These are phyloP conservation scores for Trichocladium uniseriatum DNA, from an alignment of 495 filamentous ascomycete species.

Conservation along the genomic window DNA sequence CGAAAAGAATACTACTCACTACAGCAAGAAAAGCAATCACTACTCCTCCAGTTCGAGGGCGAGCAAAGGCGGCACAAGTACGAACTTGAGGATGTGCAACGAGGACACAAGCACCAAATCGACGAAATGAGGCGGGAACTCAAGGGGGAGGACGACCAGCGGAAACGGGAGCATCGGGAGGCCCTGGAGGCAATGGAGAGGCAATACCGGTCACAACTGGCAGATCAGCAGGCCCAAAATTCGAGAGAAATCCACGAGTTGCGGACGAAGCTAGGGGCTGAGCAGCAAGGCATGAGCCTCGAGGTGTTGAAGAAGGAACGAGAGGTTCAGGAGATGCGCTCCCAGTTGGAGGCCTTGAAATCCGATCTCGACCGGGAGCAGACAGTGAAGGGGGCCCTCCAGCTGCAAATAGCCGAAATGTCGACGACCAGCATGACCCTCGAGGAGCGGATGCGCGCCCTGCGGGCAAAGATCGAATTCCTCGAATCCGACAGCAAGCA, in stretches of 20 bases:
- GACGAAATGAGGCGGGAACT: conserved; percentile 34
- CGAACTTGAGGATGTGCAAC: conserved; percentile 32
- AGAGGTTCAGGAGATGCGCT: conserved; percentile 46
- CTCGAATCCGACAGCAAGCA: conserved; percentile 81
- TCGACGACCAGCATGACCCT: conserved; percentile 54
- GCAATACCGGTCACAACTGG: conserved; percentile 33
- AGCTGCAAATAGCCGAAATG: conserved; percentile 53
- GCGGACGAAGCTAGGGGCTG: conserved; percentile 48
- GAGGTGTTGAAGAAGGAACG: conserved; percentile 54
- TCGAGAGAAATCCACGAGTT: conserved; percentile 58
- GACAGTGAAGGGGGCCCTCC: conserved; percentile 15
- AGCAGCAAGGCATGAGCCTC: conserved; percentile 53
- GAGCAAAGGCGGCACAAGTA: conserved; percentile 29
- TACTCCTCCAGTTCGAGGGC: conserved; percentile 22
- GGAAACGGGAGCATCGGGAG: conserved; percentile 25
- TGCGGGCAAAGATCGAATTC: conserved; percentile 73
- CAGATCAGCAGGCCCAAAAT: conserved; percentile 51
- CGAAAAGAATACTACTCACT: conserved; percentile 48
- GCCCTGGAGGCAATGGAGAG: conserved; percentile 39
- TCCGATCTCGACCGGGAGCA: conserved; percentile 52
- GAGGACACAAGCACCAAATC: conserved; percentile 24
- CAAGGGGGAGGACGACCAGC: conserved; percentile 22
- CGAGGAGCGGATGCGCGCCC: conserved; percentile 62
- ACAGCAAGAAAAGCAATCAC: conserved; percentile 31
- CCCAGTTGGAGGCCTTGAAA: conserved; percentile 44